Percentiles rank a stretch among this genome's conserved stretches.
Evolutionary conservation across 164 flowering plant species (phyloP).

Genomic region (Macadamia integrifolia): DNA sequence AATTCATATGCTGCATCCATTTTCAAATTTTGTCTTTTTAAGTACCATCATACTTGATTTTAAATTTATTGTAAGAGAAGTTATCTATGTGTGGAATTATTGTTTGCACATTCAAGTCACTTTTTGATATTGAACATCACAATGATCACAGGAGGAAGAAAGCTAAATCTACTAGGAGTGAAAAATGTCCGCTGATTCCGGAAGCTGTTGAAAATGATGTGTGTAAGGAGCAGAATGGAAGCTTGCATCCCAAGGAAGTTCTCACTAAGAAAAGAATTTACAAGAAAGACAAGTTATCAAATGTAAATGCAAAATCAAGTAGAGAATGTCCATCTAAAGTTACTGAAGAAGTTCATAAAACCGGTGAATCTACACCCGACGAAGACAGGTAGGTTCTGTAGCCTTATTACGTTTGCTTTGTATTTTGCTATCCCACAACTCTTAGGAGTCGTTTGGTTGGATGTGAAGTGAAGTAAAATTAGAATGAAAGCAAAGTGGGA

Average conservation of each 20-base stretch:
- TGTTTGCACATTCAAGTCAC: background rate
- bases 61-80: background rate
- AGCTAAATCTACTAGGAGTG: constrained; percentile 13
- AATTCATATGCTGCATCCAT: background rate
- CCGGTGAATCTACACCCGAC: constrained; percentile 11
- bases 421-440: background rate
- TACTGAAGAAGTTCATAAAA: constrained; percentile 19
- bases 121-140: constrained; percentile 3
- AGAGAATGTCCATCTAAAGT: constrained; percentile 10
- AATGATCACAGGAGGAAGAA: constrained; percentile 35
- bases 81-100: background rate
- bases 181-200: constrained; percentile 4
- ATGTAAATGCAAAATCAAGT: constrained; percentile 10
- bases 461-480: no score
- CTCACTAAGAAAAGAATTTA: constrained; percentile 10
- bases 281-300: constrained; percentile 22
- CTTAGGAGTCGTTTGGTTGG: no score
- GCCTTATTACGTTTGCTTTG: background rate
- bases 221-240: constrained; percentile 14
- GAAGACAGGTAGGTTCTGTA: constrained; percentile 27
- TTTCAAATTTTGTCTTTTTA: background rate
- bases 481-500: no score
- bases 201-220: constrained; percentile 22
- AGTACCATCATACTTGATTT: background rate
- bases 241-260: background rate